These are phyloP conservation scores for Thielaviopsis euricoi DNA, from an alignment of 2,329 filamentous ascomycete species.

Conservation along the genomic window DNA sequence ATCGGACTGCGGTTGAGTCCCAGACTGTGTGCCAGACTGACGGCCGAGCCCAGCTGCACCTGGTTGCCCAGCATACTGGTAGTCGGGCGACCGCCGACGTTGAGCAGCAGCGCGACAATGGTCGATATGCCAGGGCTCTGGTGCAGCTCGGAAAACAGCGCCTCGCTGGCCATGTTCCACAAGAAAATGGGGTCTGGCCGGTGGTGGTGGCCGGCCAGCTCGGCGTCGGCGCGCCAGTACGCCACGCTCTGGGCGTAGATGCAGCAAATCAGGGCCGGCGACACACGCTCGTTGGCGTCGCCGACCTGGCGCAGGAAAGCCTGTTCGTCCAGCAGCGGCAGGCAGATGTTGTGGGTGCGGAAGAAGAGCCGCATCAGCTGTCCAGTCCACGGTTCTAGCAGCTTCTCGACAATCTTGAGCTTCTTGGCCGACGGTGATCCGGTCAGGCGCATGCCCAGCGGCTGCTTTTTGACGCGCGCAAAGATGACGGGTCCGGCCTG, in stretches of 20 bases:
- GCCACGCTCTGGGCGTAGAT: conserved; percentile 41
- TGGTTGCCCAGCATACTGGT: conserved; percentile 43
- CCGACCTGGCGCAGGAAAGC: conserved; percentile 33
- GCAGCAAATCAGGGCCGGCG: conserved; percentile 38
- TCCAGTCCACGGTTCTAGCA: conserved; percentile 36
- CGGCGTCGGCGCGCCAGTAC: conserved; percentile 36
- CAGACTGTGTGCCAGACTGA: conserved; percentile 35
- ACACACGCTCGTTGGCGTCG: conserved; percentile 29
- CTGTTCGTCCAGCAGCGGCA: conserved; percentile 41
- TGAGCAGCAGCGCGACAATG: conserved; percentile 38
- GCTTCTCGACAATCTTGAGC: conserved; percentile 39
- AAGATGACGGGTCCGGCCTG: conserved; percentile 27
- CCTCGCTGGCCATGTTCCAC: conserved; percentile 45
- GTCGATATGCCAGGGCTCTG: conserved; percentile 41
- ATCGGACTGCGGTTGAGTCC: conserved; percentile 37
- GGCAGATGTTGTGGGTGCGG: conserved; percentile 38
- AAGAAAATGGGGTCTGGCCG: conserved; percentile 42
- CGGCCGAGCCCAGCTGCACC: conserved; percentile 30
- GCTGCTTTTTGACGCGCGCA: conserved; percentile 29
- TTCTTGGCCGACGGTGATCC: conserved; percentile 27
- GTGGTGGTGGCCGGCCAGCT: conserved; percentile 27
- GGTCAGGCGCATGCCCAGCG: conserved; percentile 24
- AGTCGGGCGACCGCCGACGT: conserved; percentile 42
- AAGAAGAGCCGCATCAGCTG: conserved; percentile 39
- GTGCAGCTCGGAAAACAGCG: conserved; percentile 42